Percentiles rank a stretch among this genome's conserved stretches.
Evolutionary conservation across 805 yeast genomes (phyloP).

Genomic region (Candida silvicultrix): DNA sequence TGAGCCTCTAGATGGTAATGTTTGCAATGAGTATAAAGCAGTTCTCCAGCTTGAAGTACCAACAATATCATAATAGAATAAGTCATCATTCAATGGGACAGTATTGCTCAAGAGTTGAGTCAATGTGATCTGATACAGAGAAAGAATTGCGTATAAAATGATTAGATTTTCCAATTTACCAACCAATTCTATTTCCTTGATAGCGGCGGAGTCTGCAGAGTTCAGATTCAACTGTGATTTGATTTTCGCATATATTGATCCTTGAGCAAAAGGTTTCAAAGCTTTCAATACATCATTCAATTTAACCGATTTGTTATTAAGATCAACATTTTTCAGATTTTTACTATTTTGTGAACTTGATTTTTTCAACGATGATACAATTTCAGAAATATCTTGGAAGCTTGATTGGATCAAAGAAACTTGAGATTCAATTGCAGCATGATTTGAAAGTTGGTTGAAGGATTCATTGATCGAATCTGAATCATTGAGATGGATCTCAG

Average conservation of each 20-base stretch:
- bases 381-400: slow-evolving; percentile 1
- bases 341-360: neutral
- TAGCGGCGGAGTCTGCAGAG: neutral
- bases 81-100: slow-evolving; percentile 34
- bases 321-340: neutral
- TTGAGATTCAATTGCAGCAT: neutral
- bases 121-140: slow-evolving; percentile 28
- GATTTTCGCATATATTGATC: slow-evolving; percentile 2
- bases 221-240: neutral
- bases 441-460: neutral
- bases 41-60: slow-evolving; percentile 26
- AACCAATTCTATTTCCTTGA: slow-evolving; percentile 9
- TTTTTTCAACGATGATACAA: slow-evolving; percentile 1
- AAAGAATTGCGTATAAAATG: slow-evolving; percentile 25
- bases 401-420: neutral
- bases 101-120: slow-evolving; percentile 33
- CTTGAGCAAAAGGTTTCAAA: slow-evolving; percentile 8
- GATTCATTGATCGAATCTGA: neutral
- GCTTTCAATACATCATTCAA: slow-evolving; percentile 5
- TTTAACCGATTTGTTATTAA: slow-evolving; percentile 6
- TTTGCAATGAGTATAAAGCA: slow-evolving; percentile 34
- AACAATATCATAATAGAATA: slow-evolving; percentile 40
- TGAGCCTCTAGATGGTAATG: slow-evolving; percentile 23
- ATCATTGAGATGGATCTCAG: slow-evolving; percentile 9
- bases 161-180: slow-evolving; percentile 23